phyloP scores from a whole-genome alignment of 176 grass and related monocot species.

The Carex parvula region DNA sequence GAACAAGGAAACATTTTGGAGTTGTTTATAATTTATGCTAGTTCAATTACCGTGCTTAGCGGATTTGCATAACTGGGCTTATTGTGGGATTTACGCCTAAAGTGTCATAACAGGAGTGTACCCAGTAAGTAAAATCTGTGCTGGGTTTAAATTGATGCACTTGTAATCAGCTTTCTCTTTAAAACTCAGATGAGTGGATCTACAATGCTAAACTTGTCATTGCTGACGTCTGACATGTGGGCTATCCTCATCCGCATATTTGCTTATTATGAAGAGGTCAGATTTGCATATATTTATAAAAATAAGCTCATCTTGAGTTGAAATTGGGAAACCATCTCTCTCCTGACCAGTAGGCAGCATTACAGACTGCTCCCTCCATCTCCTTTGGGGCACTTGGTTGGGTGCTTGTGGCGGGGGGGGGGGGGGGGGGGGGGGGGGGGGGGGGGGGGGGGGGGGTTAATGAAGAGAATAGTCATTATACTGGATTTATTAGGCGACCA shows the following conservation, averaged over 20 bases:
- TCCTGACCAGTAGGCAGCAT: background rate
- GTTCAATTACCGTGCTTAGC: background rate
- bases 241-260: conserved; percentile 64
- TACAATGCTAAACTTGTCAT: conserved; percentile 67
- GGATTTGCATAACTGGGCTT: background rate
- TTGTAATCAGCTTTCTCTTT: conserved; percentile 4
- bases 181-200: conserved; percentile 58
- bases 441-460: background rate
- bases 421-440: background rate
- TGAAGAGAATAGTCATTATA: no score
- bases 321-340: background rate
- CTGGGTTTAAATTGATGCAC: background rate
- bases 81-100: background rate
- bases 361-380: background rate
- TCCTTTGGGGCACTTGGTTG: background rate
- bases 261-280: conserved; percentile 52
- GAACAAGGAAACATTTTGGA: background rate
- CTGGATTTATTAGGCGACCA: no score
- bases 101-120: background rate
- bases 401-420: no score
- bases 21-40: background rate
- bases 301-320: background rate
- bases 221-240: conserved; percentile 69
- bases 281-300: conserved; percentile 1
- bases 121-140: background rate